Evolutionary conservation across 1,284 basidiomycete species (phyloP).

Genomic region (Cryptococcus sp.): DNA sequence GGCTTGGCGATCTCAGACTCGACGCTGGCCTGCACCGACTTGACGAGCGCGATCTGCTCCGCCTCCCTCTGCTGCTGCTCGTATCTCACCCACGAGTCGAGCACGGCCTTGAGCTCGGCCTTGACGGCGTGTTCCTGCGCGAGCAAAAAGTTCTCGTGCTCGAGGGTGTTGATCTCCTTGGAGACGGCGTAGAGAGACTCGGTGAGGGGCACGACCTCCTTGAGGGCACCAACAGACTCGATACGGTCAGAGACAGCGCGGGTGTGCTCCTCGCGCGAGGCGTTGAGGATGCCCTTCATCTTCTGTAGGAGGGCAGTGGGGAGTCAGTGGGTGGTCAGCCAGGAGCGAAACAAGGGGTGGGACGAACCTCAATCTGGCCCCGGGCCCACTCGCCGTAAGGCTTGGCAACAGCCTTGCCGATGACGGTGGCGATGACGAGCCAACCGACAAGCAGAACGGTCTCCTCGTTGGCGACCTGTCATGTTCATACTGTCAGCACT

Average conservation of each 20-base stretch:
- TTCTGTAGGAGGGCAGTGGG: slow-evolving; percentile 47
- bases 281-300: slow-evolving; percentile 77
- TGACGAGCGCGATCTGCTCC: slow-evolving; percentile 88
- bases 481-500: neutral
- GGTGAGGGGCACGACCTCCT: slow-evolving; percentile 88
- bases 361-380: slow-evolving; percentile 64
- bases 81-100: slow-evolving; percentile 97
- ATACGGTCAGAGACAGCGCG: slow-evolving; percentile 91
- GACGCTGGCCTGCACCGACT: slow-evolving; percentile 82
- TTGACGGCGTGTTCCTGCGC: slow-evolving; percentile 84
- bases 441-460: slow-evolving; percentile 78
- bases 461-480: slow-evolving; percentile 83
- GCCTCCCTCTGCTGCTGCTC: slow-evolving; percentile 96
- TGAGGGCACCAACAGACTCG: slow-evolving; percentile 83
- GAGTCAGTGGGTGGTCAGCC: neutral
- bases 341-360: neutral
- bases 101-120: slow-evolving; percentile 85
- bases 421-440: slow-evolving; percentile 78
- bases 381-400: slow-evolving; percentile 95
- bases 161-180: slow-evolving; percentile 92
- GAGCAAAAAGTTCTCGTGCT: slow-evolving; percentile 86
- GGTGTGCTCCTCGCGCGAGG: slow-evolving; percentile 84
- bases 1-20: slow-evolving; percentile 78
- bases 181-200: slow-evolving; percentile 87
- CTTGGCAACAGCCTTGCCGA: slow-evolving; percentile 73